These are phyloP conservation scores for Rasamsonia emersonii DNA, from an alignment of 2,329 filamentous ascomycete species.

Conservation along the genomic window DNA sequence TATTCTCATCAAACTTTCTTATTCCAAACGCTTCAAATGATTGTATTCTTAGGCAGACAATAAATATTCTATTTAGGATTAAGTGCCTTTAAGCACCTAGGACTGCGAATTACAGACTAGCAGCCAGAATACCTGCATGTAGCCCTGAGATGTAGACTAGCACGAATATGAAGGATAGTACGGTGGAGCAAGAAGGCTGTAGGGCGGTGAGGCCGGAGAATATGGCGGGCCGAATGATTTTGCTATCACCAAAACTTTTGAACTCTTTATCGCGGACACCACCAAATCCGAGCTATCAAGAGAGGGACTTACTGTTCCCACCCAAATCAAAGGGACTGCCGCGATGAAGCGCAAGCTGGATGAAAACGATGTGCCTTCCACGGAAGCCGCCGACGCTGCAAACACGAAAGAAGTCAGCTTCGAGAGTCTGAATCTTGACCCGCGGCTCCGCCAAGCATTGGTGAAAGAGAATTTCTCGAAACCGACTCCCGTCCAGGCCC, in stretches of 20 bases:
- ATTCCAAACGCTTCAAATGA: not conserved
- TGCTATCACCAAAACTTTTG: slow-evolving; percentile 5
- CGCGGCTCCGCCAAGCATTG: slow-evolving; percentile 77
- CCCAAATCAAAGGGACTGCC: slow-evolving; percentile 8
- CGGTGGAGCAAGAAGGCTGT: not conserved
- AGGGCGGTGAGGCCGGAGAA: slow-evolving; percentile 9
- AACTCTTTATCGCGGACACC: not conserved
- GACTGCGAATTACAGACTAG: no score
- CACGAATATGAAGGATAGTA: no score
- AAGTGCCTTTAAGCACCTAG: no score
- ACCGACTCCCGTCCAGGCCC: slow-evolving; percentile 81
- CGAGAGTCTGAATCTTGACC: slow-evolving; percentile 68
- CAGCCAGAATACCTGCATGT: no score
- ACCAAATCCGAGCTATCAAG: not conserved
- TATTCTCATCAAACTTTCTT: slow-evolving; percentile 1
- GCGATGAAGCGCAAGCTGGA: slow-evolving; percentile 44
- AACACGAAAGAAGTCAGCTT: slow-evolving; percentile 50
- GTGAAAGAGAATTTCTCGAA: slow-evolving; percentile 73
- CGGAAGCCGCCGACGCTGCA: slow-evolving; percentile 19
- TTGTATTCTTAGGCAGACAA: no score
- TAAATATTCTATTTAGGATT: no score
- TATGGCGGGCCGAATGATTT: slow-evolving; percentile 6
- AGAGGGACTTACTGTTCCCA: not conserved
- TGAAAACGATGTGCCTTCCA: slow-evolving; percentile 37
- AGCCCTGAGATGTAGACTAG: no score